Conservation (phyloP, 2,329 filamentous ascomycete species). For the Talaromyces sp. region DNA sequence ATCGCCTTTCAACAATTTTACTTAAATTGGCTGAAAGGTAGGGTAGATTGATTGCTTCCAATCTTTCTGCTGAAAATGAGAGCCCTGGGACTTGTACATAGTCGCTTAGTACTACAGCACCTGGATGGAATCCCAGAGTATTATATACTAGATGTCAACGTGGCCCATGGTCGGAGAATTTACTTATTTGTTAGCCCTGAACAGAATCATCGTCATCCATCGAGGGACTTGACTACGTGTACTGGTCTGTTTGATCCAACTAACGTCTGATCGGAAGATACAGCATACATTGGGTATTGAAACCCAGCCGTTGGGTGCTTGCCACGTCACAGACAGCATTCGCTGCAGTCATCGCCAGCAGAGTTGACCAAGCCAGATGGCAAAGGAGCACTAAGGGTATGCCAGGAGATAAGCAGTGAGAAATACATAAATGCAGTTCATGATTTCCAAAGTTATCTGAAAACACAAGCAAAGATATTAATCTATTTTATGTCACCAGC, state of each 20-base stretch:
- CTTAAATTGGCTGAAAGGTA: no score
- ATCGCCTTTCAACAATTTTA: no score
- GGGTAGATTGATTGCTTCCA: no score
- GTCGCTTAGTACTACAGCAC: not conserved
- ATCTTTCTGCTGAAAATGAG: no score
- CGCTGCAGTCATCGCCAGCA: constrained; percentile 27
- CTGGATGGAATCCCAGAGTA: not conserved
- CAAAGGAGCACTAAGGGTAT: constrained; percentile 4
- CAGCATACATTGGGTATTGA: constrained; percentile 21
- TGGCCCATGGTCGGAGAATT: not conserved
- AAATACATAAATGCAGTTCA: constrained; percentile 28
- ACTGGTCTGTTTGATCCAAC: constrained; percentile 23
- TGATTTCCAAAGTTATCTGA: constrained; percentile 30
- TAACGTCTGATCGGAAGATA: constrained; percentile 21
- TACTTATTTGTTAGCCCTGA: not conserved
- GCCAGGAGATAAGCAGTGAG: constrained; percentile 16
- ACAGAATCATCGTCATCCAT: not conserved
- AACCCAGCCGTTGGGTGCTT: constrained; percentile 28
- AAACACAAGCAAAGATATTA: constrained; percentile 26
- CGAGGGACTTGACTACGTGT: constrained; percentile 28
- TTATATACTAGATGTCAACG: constrained; percentile 14
- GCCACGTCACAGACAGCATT: constrained; percentile 38
- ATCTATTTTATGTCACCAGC: constrained; percentile 51
- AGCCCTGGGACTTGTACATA: no score
- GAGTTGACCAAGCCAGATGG: not conserved